phyloP scores from a whole-genome alignment of 305 asterid species.

The Solanum hybrid region DNA sequence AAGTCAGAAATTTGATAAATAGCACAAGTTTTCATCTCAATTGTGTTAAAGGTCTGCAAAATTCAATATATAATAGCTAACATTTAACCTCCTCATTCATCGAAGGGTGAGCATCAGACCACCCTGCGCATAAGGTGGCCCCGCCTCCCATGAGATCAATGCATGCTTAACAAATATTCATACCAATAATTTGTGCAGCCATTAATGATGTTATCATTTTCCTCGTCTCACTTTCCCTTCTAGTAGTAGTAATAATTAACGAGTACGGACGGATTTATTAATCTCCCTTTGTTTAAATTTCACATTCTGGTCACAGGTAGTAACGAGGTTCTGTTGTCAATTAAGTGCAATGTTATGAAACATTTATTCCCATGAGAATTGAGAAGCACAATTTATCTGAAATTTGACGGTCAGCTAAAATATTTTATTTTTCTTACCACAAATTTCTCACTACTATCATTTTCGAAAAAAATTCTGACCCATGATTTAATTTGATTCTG shows the following conservation, averaged over 20 bases:
- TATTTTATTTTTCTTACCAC: background rate
- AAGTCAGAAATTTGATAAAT: background rate
- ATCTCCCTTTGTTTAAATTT: background rate
- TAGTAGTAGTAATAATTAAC: background rate
- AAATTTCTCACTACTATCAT: background rate
- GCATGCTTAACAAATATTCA: background rate
- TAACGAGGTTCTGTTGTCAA: background rate
- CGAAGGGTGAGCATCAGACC: no score
- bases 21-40: rapidly evolving
- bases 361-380: background rate
- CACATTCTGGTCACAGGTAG: background rate
- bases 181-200: background rate
- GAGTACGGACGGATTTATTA: background rate
- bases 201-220: background rate
- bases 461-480: background rate
- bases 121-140: no score
- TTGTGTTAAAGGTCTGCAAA: background rate
- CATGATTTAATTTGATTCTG: background rate
- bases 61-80: background rate
- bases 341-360: background rate
- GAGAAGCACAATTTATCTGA: background rate
- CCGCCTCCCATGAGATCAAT: background rate
- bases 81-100: background rate
- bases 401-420: background rate
- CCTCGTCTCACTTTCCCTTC: background rate